Percentiles rank a stretch among this genome's conserved stretches.
phyloP scores from a whole-genome alignment of 805 yeast genomes.

The Isabelozyma rhagii region DNA sequence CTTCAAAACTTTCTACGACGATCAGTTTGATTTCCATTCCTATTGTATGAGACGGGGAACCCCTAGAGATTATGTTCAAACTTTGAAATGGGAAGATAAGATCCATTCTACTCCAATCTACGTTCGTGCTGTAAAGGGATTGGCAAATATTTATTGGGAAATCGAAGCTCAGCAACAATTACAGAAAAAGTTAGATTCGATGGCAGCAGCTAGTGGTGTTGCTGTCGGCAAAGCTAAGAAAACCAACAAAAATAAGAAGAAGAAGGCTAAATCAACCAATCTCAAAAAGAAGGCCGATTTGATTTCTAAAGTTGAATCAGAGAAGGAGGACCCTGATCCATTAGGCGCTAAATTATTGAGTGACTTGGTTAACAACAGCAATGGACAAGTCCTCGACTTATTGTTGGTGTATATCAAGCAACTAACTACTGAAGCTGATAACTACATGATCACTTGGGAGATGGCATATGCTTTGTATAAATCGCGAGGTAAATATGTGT shows the following conservation, averaged over 20 bases:
- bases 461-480: slow-evolving; percentile 38
- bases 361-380: slow-evolving; percentile 18
- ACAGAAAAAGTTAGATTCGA: slow-evolving; percentile 5
- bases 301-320: slow-evolving; percentile 42
- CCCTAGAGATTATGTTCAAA: slow-evolving; percentile 73
- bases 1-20: slow-evolving; percentile 69
- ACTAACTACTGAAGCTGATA: slow-evolving; percentile 40
- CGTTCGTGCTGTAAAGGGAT: slow-evolving; percentile 66
- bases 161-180: slow-evolving; percentile 22
- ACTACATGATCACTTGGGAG: slow-evolving; percentile 38
- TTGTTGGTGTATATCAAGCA: slow-evolving; percentile 43
- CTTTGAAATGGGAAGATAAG: slow-evolving; percentile 79
- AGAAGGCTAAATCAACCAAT: slow-evolving; percentile 51
- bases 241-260: slow-evolving; percentile 46
- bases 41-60: slow-evolving; percentile 91
- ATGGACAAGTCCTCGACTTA: slow-evolving; percentile 39
- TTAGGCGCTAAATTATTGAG: slow-evolving; percentile 48
- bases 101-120: slow-evolving; percentile 69
- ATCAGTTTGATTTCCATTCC: slow-evolving; percentile 92
- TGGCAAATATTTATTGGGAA: slow-evolving; percentile 54
- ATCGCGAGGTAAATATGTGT: slow-evolving; percentile 42
- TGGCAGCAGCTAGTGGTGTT: slow-evolving; percentile 14
- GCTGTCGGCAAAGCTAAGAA: slow-evolving; percentile 14
- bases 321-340: slow-evolving; percentile 54
- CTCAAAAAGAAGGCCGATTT: slow-evolving; percentile 55